Base-by-base conservation (phyloP, 2,329 filamentous ascomycete species). In the Tolypocladium cylindrosporum region DNA sequence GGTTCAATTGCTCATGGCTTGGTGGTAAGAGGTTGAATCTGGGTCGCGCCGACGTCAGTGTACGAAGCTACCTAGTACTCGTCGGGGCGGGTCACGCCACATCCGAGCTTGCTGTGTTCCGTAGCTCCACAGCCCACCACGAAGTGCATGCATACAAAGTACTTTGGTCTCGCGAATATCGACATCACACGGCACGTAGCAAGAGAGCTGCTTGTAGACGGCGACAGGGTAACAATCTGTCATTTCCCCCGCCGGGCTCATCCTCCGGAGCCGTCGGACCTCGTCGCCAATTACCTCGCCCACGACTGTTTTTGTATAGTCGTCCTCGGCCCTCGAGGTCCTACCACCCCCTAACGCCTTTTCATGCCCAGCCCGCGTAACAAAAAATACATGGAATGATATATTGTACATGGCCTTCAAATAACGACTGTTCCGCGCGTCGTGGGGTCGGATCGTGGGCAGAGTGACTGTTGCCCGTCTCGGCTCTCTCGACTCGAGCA, bases 1-100 rank as follows among this genome's bases (percentile, higher is more conserved):
- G 53, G 55, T 57, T 70, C 67, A 69, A 70, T 69, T 66, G 66
- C 61, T 56, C 67, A 69, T 70, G 65, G 55, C 31, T n/a, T 34
- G 48, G 8, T 14, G 13, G 48, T 13, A 2, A 1, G 16, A 36
- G 27, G 19, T 7, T n/a, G 48, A 7, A 51, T 9, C 43, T 8
- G 13, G 5, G 43, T 13, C 43, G 43, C 13, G 43, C 14, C 24
- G 24, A 45, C 42, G 45, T 50, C 45, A 9, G 24, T 4, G 27
- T 31, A 31, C 3, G 21, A 14, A 21, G 11, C 27, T 31, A 2
- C 27, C 27, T 31, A 31, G n/a, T 7, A 24, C 21, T 50, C 45
- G 16, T 31, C 24, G 24, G 45, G 31, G 34, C 48, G 48, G 48
- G 48, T 51, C 48, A 36, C 48, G 48, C 48, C 48, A 51, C 48